Conservation (phyloP, 371 early-diverging fungal species). For the Apophysomyces trapeziformis region DNA sequence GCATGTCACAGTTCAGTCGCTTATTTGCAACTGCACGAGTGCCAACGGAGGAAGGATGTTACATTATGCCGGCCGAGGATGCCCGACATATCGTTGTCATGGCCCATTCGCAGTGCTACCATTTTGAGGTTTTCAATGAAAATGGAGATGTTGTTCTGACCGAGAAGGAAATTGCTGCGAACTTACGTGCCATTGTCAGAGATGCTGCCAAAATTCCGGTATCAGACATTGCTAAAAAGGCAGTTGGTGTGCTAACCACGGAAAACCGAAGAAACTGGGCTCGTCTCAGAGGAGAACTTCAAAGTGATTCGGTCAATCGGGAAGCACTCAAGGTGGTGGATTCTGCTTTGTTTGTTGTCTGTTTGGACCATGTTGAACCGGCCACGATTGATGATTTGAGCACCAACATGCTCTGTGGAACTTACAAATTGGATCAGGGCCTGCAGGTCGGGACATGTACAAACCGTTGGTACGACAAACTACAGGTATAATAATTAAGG, state of each 20-base stretch:
- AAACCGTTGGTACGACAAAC: slow-evolving; percentile 65
- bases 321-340: slow-evolving; percentile 68
- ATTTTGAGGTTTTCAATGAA: slow-evolving; percentile 68
- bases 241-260: slow-evolving; percentile 71
- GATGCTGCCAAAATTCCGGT: slow-evolving; percentile 47
- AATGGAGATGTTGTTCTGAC: slow-evolving; percentile 45
- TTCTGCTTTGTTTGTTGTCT: slow-evolving; percentile 79
- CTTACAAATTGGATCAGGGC: slow-evolving; percentile 55
- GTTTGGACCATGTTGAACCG: slow-evolving; percentile 74
- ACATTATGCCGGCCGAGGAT: slow-evolving; percentile 49
- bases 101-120: slow-evolving; percentile 67
- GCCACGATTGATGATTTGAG: slow-evolving; percentile 48
- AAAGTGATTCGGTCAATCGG: slow-evolving; percentile 54
- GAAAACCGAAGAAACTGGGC: slow-evolving; percentile 81
- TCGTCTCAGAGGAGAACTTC: slow-evolving; percentile 43
- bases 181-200: slow-evolving; percentile 44
- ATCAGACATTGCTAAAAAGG: slow-evolving; percentile 45
- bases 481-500: slow-evolving; percentile 41
- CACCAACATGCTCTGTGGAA: slow-evolving; percentile 63
- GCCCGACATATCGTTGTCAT: slow-evolving; percentile 68
- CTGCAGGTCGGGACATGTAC: slow-evolving; percentile 65
- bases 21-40: slow-evolving; percentile 67
- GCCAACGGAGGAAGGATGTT: slow-evolving; percentile 58
- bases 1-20: slow-evolving; percentile 70
- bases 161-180: slow-evolving; percentile 56